Base-by-base conservation (phyloP, 768 basidiomycete species). In the Ramaria rubella region DNA sequence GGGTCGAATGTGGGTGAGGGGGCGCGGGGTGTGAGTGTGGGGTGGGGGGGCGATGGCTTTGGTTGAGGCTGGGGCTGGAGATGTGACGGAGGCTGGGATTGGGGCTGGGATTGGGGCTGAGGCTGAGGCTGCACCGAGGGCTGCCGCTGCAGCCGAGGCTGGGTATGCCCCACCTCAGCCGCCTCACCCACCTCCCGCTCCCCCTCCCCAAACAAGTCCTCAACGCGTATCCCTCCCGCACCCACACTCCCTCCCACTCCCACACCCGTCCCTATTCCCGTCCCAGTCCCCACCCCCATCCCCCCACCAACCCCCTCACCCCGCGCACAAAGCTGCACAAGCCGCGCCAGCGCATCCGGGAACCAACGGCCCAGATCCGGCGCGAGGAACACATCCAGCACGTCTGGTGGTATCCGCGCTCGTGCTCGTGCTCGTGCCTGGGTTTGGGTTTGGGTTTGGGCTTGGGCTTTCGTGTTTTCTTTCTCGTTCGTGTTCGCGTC, bases 211-310 rank as follows among this genome's bases (percentile, higher is more conserved):
- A 54, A 54, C 34, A 54, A 17, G 29, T 54, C 52, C 26, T 54
- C 52, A 26, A 54, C 52, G n/a, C 38, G 36, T n/a, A 54, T 54
- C 38, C 52, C 33, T 5, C 27, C 38, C 17, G 42, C 38, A n/a
- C 38, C 12, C 38, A 30, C 46, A n/a, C 11, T n/a, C 14, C 36
- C n/a, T 4, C 14, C 26, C 4, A 42, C 30, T 8, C 23, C 38
- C 36, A 8, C 27, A 7, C 27, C 21, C 42, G 15, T 44, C 52
- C 15, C 4, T 26, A 8, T 21, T 24, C 36, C 14, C 42, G 15
- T 42, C 42, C 34, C 42, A 17, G 29, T 54, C 52, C 26, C 43
- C 52, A 26, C 42, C 52, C 23, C 38, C 14, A 24, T 42, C 43
- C 38, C 52, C 33, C 5, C 27, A 21, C 17, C 43, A 21, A n/a